Evolutionary conservation across 73 alveolate species (phyloP).

Genomic region (Blepharisma stoltei): DNA sequence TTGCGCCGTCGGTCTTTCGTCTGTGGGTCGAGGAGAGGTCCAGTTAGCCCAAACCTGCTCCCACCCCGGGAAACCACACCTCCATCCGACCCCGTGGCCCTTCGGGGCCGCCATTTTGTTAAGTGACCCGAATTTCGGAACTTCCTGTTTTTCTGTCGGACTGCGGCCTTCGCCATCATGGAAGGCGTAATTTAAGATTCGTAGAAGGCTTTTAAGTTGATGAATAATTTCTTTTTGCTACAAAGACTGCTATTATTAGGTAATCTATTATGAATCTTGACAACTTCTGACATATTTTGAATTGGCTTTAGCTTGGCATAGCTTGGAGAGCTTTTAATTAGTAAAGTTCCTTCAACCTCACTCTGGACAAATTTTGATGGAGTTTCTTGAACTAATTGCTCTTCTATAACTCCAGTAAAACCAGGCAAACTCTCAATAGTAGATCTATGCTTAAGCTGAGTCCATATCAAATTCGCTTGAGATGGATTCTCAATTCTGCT

Average conservation of each 20-base stretch:
- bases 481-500: conserved; percentile 9
- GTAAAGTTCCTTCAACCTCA: not conserved
- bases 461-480: conserved; percentile 14
- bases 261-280: conserved; percentile 54
- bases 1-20: too few species aligned
- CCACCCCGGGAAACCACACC: too few species aligned
- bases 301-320: not conserved
- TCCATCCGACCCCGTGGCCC: too few species aligned
- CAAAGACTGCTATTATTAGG: conserved; percentile 65
- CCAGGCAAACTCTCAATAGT: not conserved
- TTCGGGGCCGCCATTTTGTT: too few species aligned
- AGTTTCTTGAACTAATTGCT: not conserved
- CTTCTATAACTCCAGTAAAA: not conserved
- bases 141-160: too few species aligned
- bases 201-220: conserved; percentile 67
- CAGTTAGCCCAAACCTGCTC: too few species aligned
- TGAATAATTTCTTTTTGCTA: conserved; percentile 73
- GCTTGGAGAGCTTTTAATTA: not conserved
- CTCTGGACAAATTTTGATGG: not conserved
- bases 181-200: too few species aligned
- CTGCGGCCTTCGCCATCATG: too few species aligned
- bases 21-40: too few species aligned
- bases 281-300: conserved; percentile 5
- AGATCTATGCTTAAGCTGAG: conserved; percentile 5
- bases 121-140: too few species aligned